Evolutionary conservation across 2,329 filamentous ascomycete genomes (phyloP), one percentile per base, ranked within the genome.

Genomic region (Ophiostoma tasmaniense): DNA sequence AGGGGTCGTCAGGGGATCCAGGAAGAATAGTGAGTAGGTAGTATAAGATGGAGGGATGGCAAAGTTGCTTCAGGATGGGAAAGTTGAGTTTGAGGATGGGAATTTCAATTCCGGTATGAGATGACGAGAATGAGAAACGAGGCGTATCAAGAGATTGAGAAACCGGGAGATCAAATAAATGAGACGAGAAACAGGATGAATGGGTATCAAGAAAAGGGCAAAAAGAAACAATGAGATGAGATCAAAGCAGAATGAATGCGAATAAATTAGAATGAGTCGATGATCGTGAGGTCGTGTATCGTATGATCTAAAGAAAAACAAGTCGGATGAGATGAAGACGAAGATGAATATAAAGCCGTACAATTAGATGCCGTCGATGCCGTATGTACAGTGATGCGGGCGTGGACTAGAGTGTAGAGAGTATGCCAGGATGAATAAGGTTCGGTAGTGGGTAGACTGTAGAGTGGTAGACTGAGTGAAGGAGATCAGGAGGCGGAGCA

Each of bases 401-500:
- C 22, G 55, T 30, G 55, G 55, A 14, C 25, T 33, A 55, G 50
- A 55, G 50, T 25, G n/a, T 52, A n/a, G 45, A 25, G 50, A 25
- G 45, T 50, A n/a, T 50, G 22, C 3, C 22, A 59, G 52, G 22
- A 30, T 59, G 11, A 5, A 25, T 6, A 25, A 55, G 11, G 39
- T 28, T 35, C 11, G 50, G 22, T 25, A 25, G 50, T n/a, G n/a
- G n/a, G n/a, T n/a, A n/a, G n/a, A n/a, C n/a, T n/a, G 39, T 30
- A 69, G 25, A 65, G 45, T 28, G 65, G 28, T 66, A 17, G 42
- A 69, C 64, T 45, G n/a, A 3, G 7, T 25, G 50, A n/a, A 10
- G 50, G 59, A 67, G 59, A 62, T 62, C 59, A 73, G 74, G 76
- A 74, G 74, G 77, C 76, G 76, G 73, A 74, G 74, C 71, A 73